Conservation (phyloP, 208 protist genomes). For the Trypanosoma melophagium region DNA sequence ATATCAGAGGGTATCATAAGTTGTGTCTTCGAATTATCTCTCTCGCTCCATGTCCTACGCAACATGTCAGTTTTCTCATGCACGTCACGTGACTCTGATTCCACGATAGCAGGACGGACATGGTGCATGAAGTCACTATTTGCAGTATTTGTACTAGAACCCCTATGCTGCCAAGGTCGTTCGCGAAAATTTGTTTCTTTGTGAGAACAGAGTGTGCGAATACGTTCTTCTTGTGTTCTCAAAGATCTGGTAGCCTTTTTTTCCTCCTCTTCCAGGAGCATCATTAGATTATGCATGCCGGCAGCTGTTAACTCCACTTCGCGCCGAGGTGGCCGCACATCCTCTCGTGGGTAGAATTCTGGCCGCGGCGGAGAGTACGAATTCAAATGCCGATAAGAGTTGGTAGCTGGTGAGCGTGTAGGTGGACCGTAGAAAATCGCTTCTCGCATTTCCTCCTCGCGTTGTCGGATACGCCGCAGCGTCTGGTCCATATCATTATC, state of each 20-base stretch:
- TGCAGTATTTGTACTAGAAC: too few species aligned
- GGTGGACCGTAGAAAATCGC: conserved; percentile 12
- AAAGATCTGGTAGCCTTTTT: conserved; percentile 2
- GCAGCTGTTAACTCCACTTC: background rate
- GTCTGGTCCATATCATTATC: background rate
- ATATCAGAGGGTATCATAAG: too few species aligned
- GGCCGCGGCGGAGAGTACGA: background rate
- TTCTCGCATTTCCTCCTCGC: conserved; percentile 22
- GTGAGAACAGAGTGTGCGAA: conserved; percentile 1
- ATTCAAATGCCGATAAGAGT: background rate
- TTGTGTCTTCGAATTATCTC: too few species aligned
- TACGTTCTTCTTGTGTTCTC: conserved; percentile 6
- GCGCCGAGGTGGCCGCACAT: too few species aligned
- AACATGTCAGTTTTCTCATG: too few species aligned
- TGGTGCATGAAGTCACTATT: too few species aligned
- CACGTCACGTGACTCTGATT: too few species aligned
- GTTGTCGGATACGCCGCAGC: conserved; percentile 14
- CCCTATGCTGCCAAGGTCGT: background rate
- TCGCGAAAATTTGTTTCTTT: background rate
- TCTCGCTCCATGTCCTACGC: too few species aligned
- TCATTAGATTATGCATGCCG: conserved; percentile 10
- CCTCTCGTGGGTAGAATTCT: background rate
- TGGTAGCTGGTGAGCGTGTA: background rate
- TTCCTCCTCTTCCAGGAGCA: conserved; percentile 16
- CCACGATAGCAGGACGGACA: too few species aligned